Evolutionary conservation across 2,329 filamentous ascomycete genomes (phyloP).

Genomic region (Ceratocystis smalleyi): DNA sequence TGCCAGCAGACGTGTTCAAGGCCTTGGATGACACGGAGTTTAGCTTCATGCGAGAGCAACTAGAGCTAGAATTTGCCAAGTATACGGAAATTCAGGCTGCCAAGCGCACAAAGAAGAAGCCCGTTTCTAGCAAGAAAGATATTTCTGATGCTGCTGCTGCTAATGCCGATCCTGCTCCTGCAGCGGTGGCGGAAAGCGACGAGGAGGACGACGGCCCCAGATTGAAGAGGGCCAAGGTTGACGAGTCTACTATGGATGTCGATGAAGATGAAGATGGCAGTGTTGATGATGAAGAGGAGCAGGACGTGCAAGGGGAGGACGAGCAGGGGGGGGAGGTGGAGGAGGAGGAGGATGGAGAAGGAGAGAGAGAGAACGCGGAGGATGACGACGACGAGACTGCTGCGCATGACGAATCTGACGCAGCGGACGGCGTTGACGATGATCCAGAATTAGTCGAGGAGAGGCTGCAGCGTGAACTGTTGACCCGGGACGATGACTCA

Average conservation of each 20-base stretch:
- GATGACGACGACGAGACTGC: slow-evolving; percentile 33
- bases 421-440: slow-evolving; percentile 28
- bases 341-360: slow-evolving; percentile 25
- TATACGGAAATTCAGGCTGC: slow-evolving; percentile 59
- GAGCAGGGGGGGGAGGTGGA: slow-evolving; percentile 23
- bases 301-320: slow-evolving; percentile 26
- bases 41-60: slow-evolving; percentile 48
- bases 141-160: slow-evolving; percentile 24
- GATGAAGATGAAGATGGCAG: slow-evolving; percentile 28
- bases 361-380: slow-evolving; percentile 30
- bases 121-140: slow-evolving; percentile 54
- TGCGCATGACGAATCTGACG: too few species aligned
- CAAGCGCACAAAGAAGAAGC: slow-evolving; percentile 56
- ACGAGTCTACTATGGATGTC: slow-evolving; percentile 24
- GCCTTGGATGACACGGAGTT: slow-evolving; percentile 67
- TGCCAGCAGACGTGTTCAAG: slow-evolving; percentile 58
- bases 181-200: slow-evolving; percentile 22
- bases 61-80: slow-evolving; percentile 64
- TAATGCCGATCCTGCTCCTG: slow-evolving; percentile 25
- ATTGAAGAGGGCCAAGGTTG: slow-evolving; percentile 34
- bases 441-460: slow-evolving; percentile 32
- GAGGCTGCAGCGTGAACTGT: slow-evolving; percentile 38
- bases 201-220: slow-evolving; percentile 24
- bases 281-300: slow-evolving; percentile 35
- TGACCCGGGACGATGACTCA: slow-evolving; percentile 42